Evolutionary conservation across 2,329 filamentous ascomycete genomes (phyloP), one percentile per base, ranked within the genome.

Genomic region (Epichloe bromicola): DNA sequence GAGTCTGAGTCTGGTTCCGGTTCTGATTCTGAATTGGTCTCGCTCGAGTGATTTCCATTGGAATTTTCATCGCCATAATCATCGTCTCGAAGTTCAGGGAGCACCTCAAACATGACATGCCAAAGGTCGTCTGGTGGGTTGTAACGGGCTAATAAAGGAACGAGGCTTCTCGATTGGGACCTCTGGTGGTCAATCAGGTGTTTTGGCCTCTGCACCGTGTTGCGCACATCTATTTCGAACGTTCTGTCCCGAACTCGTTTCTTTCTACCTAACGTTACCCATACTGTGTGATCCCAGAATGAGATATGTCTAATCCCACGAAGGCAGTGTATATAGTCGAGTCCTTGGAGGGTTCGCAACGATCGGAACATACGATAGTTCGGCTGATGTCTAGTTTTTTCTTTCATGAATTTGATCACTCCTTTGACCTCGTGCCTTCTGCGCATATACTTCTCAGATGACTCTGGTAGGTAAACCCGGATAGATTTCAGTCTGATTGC

Each of bases 251-350:
- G 56, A 1, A 69, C 56, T 0, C 51, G 49, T 0, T 38, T 15
- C 23, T 53, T 57, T 3, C 10, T 11, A 3, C 43, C 14, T 0
- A 5, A 0, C 0, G 23, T 12, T 0, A 55, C n/a, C 57, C 60
- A 67, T 12, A 56, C 52, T 19, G 67, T 57, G 2, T 66, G 61
- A 51, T 76, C 71, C 51, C 67, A 70, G 49, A 75, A 69, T 0
- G 64, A 60, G 0, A 74, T 52, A n/a, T 58, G 60, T 1, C 59
- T 51, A 43, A 77, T 54, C 0, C 73, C 74, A 1, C 74, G 68
- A 4, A 77, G 67, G 23, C 65, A 60, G 12, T 65, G 59, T 3
- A 77, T 40, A 26, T 68, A 71, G 40, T 76, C 72, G 1, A 71
- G 54, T 0, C 74, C 74, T 26, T 74, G 73, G 0, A 74, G 19